Evolutionary conservation across 202 grass and related monocot genomes (phyloP).

Genomic region (Cymbopogon flexuosus): DNA sequence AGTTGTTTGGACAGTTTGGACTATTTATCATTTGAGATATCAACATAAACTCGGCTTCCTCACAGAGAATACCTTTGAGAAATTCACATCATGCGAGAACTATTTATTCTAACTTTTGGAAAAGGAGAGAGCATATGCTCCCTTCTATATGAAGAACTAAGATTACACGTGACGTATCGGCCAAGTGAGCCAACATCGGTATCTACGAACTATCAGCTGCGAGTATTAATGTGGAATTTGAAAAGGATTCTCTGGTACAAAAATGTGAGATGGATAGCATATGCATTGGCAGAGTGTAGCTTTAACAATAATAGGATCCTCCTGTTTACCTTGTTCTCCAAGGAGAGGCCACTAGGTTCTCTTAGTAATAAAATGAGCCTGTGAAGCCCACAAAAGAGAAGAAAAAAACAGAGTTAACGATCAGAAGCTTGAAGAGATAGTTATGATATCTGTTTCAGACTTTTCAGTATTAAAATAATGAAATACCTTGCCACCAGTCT

Average conservation of each 20-base stretch:
- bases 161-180: background rate
- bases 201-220: constrained; percentile 8
- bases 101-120: constrained; percentile 24
- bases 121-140: constrained; percentile 4
- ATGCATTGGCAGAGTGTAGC: background rate
- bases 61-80: background rate
- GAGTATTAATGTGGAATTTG: background rate
- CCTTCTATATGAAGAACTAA: background rate
- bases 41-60: constrained; percentile 7
- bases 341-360: constrained; percentile 18
- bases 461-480: constrained; percentile 13
- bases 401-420: constrained; percentile 8
- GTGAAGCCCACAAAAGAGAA: background rate
- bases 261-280: constrained; percentile 12
- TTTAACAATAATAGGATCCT: background rate
- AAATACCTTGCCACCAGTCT: constrained; percentile 98
- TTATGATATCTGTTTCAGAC: constrained; percentile 9
- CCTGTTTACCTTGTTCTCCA: constrained; percentile 34
- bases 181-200: background rate
- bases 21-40: constrained; percentile 1
- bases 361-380: constrained; percentile 94
- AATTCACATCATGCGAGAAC: background rate
- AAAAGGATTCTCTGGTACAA: background rate
- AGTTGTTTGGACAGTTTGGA: background rate
- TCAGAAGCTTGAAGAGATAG: constrained; percentile 10